These are phyloP conservation scores for Mucor lusitanicus DNA, from an alignment of 371 early-diverging fungal genomes.

Conservation along the genomic window DNA sequence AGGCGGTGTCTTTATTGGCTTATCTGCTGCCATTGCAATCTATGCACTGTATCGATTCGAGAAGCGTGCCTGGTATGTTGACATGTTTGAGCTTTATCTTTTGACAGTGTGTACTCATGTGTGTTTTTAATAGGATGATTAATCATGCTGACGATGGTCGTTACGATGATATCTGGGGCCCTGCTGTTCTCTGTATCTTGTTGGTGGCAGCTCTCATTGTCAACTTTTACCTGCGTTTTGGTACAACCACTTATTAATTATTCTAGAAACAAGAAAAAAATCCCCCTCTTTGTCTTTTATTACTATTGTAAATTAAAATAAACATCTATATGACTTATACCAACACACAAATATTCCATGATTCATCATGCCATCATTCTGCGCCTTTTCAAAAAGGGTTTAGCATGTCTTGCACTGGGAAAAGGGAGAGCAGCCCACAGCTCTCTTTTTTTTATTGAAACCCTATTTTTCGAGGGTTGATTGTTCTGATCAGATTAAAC, in stretches of 20 bases:
- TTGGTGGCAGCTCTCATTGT: conserved; percentile 59
- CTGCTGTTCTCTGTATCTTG: conserved; percentile 79
- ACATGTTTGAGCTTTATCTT: neutral
- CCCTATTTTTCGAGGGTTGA: neutral
- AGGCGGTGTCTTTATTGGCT: conserved; percentile 59
- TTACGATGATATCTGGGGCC: conserved; percentile 64
- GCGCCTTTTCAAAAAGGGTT: neutral
- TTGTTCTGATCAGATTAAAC: neutral
- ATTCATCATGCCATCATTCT: neutral
- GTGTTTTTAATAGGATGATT: conserved; percentile 52
- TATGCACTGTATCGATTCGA: conserved; percentile 90
- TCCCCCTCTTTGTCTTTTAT: neutral
- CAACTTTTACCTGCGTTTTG: conserved; percentile 47
- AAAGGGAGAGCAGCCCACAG: no score
- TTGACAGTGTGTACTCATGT: conserved; percentile 24
- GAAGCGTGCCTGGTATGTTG: conserved; percentile 69
- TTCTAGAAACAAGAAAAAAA: neutral
- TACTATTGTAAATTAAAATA: neutral
- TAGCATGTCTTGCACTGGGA: no score
- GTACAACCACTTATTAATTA: neutral
- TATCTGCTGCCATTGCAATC: conserved; percentile 74
- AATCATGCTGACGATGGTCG: conserved; percentile 56
- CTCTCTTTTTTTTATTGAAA: no score
- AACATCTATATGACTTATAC: neutral
- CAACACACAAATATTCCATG: neutral